phyloP scores from a whole-genome alignment of 306 rosid species.

The Prinsepia uniflora region DNA sequence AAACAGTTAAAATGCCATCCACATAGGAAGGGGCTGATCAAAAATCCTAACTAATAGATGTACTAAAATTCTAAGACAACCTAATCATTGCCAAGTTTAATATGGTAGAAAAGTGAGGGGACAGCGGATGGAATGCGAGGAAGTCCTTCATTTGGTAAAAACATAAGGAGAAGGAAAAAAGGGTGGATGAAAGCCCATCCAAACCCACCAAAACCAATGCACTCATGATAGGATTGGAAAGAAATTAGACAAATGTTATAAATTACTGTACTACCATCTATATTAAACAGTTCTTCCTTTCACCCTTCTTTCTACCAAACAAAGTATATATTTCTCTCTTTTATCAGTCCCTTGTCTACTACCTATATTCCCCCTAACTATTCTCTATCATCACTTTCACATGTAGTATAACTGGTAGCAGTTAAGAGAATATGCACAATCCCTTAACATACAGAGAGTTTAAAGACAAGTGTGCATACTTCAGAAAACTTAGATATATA shows the following conservation, averaged over 20 bases:
- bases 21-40: constrained; percentile 4
- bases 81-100: not conserved
- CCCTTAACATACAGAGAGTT: constrained; percentile 20
- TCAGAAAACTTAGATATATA: constrained; percentile 29
- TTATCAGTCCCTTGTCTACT: constrained; percentile 9
- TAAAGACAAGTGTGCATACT: not conserved
- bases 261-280: not conserved
- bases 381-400: not conserved
- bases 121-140: not conserved
- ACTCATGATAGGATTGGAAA: not conserved
- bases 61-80: not conserved
- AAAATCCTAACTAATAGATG: not conserved
- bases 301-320: constrained; percentile 4
- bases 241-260: not conserved
- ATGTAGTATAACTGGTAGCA: constrained; percentile 8
- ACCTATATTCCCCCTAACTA: not conserved
- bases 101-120: not conserved
- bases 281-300: not conserved
- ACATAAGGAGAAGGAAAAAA: not conserved
- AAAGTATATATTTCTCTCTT: not conserved
- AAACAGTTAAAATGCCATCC: constrained; percentile 13
- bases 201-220: not conserved
- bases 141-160: not conserved
- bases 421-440: not conserved
- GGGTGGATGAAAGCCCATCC: not conserved